Conservation (phyloP, 306 rosid genomes). For the Canavalia ensiformis region DNA sequence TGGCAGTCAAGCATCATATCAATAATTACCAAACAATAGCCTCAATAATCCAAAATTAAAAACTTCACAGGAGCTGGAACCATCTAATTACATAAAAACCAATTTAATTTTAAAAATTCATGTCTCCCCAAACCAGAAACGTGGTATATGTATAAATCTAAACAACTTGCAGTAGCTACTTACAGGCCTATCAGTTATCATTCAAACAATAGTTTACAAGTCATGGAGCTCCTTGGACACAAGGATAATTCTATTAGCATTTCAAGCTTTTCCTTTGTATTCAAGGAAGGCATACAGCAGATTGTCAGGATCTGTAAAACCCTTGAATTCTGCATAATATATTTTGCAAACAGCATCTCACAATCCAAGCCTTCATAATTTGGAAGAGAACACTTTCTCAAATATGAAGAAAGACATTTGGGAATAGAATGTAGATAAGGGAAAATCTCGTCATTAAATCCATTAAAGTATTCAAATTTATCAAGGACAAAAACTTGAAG, state of each 20-base stretch:
- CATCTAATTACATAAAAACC: no score
- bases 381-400: not conserved
- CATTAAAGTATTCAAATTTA: not conserved
- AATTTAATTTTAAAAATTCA: no score
- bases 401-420: not conserved
- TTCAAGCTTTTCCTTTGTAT: not conserved
- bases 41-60: no score
- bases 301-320: not conserved
- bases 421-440: not conserved
- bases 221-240: not conserved
- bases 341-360: not conserved
- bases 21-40: no score
- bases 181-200: not conserved
- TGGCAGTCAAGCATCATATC: no score
- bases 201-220: not conserved
- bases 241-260: not conserved
- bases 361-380: not conserved
- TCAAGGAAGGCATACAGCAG: rapidly evolving
- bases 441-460: not conserved
- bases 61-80: no score
- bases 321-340: conserved; percentile 23
- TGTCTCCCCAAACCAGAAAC: no score
- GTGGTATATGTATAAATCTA: no score
- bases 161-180: no score
- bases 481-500: not conserved